These are phyloP conservation scores for Pythium periplocum DNA, from an alignment of 352 stramenopile species.

Conservation along the genomic window DNA sequence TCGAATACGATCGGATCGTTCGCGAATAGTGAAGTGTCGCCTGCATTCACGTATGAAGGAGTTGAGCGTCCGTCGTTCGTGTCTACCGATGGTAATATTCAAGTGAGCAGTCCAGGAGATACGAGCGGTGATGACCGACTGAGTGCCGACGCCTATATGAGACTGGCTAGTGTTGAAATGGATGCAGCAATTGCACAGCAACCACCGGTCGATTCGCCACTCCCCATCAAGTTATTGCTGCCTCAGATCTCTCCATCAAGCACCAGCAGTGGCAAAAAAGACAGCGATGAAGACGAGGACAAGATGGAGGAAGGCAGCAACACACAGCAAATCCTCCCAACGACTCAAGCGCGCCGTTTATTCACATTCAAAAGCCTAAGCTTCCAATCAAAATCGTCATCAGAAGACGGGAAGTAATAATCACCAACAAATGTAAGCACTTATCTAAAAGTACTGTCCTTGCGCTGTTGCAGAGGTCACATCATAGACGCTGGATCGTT, in stretches of 20 bases:
- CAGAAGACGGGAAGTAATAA: too few relatives aligned
- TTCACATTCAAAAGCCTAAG: slow-evolving; percentile 57
- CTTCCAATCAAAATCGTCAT: slow-evolving; percentile 23
- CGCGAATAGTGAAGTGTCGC: neutral
- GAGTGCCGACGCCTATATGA: slow-evolving; percentile 76
- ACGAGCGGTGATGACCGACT: slow-evolving; percentile 23
- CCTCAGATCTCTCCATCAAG: too few relatives aligned
- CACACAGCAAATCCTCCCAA: neutral
- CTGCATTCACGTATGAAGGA: neutral
- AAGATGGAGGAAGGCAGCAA: neutral
- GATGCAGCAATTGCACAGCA: slow-evolving; percentile 19
- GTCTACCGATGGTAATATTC: slow-evolving; percentile 52
- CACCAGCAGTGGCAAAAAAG: too few relatives aligned
- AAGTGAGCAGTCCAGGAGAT: neutral
- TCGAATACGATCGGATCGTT: slow-evolving; percentile 6
- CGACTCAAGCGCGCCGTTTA: slow-evolving; percentile 11
- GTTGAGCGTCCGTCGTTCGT: slow-evolving; percentile 63
- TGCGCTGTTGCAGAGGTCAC: neutral
- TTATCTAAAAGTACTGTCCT: too few relatives aligned
- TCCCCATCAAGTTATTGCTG: too few relatives aligned
- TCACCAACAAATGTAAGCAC: too few relatives aligned
- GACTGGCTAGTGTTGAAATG: slow-evolving; percentile 57
- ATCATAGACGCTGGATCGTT: slow-evolving; percentile 15
- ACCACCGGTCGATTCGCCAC: too few relatives aligned
- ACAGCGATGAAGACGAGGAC: too few relatives aligned